phyloP scores from a whole-genome alignment of 78 protist species.

The Parvularia atlantis region DNA sequence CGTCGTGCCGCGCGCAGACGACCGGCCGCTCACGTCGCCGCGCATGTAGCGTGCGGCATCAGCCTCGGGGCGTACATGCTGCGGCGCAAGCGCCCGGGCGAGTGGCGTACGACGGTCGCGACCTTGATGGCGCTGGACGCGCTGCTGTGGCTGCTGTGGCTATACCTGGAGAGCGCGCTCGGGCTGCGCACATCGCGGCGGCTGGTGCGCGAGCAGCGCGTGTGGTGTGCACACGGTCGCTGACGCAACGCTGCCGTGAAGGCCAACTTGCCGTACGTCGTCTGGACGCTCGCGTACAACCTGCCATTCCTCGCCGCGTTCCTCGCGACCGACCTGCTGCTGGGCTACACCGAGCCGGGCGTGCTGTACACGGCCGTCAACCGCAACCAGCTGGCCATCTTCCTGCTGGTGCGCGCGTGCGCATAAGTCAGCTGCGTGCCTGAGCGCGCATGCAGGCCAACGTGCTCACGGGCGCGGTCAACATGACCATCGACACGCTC shows the following conservation, averaged over 20 bases:
- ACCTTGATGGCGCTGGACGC: too few relatives aligned
- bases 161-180: too few relatives aligned
- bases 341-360: not conserved
- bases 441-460: constrained; percentile 38
- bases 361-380: not conserved
- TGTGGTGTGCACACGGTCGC: too few relatives aligned
- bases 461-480: constrained; percentile 55
- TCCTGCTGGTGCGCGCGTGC: not conserved
- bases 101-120: too few relatives aligned
- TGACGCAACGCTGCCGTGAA: not conserved
- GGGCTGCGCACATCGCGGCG: too few relatives aligned
- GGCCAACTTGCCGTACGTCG: constrained; percentile 15
- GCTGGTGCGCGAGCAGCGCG: too few relatives aligned
- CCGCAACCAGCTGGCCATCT: constrained; percentile 38
- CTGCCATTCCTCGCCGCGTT: not conserved
- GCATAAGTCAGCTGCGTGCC: not conserved
- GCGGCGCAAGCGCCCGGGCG: too few relatives aligned
- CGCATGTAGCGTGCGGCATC: too few relatives aligned
- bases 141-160: too few relatives aligned
- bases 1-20: too few relatives aligned
- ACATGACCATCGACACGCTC: constrained; percentile 24
- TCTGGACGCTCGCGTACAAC: constrained; percentile 12
- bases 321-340: not conserved
- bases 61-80: too few relatives aligned
- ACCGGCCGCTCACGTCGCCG: too few relatives aligned